A percentile compares a stretch with the other conserved stretches of the same genome.
Evolutionary conservation across 2,329 filamentous ascomycete species (phyloP).

Genomic region (Phaeosphaeria sp.): DNA sequence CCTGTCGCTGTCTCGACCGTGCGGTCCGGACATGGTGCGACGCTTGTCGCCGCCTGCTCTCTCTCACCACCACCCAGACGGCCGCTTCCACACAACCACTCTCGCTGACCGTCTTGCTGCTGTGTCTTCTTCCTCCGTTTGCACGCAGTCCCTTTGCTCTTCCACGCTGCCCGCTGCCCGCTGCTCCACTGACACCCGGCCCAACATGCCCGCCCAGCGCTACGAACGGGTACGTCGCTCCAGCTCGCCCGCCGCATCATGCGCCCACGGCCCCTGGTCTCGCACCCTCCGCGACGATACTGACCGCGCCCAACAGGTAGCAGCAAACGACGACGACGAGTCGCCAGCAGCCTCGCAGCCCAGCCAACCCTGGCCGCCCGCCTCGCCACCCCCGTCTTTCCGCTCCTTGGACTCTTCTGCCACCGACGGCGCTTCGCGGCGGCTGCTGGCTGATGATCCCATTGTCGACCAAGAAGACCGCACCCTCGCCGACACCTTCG

Average conservation of each 20-base stretch:
- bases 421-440: slow-evolving; percentile 53
- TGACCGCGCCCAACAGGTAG: slow-evolving; percentile 44
- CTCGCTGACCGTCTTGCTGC: neutral
- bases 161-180: slow-evolving; percentile 11
- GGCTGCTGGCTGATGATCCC: slow-evolving; percentile 61
- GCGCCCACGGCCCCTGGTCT: slow-evolving; percentile 15
- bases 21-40: neutral
- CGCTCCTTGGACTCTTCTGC: slow-evolving; percentile 81
- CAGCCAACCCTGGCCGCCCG: slow-evolving; percentile 47
- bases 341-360: slow-evolving; percentile 32
- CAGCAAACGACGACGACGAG: slow-evolving; percentile 53
- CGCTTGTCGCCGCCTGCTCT: slow-evolving; percentile 10
- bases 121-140: neutral
- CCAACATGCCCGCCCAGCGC: slow-evolving; percentile 55
- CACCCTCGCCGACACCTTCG: slow-evolving; percentile 92
- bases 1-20: too few species aligned
- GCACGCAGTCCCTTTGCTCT: neutral
- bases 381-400: slow-evolving; percentile 76
- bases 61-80: slow-evolving; percentile 9
- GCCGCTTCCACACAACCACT: slow-evolving; percentile 3
- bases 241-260: slow-evolving; percentile 13
- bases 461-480: slow-evolving; percentile 68
- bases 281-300: slow-evolving; percentile 9
- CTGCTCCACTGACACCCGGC: slow-evolving; percentile 8
- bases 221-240: slow-evolving; percentile 55